A percentile compares a stretch with the other conserved stretches of the same genome.
These are phyloP conservation scores for Xylaria acuta DNA, from an alignment of 495 filamentous ascomycete genomes.

Conservation along the genomic window DNA sequence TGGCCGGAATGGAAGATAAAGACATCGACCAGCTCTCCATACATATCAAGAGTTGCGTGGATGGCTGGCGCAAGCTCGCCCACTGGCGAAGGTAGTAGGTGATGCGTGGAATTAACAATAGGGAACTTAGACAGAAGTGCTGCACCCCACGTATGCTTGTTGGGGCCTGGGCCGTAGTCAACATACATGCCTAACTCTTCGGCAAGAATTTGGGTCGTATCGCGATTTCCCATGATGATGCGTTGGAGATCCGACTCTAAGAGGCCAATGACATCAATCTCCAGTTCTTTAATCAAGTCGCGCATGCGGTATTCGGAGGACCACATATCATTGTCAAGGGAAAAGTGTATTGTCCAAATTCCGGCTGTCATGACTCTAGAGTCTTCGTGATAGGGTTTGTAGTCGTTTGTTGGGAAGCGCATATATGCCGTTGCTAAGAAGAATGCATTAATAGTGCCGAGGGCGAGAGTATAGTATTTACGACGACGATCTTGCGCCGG, in stretches of 20 bases:
- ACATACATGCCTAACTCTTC: slow-evolving; percentile 98
- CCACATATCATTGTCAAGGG: slow-evolving; percentile 99
- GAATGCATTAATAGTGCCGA: slow-evolving; percentile 76
- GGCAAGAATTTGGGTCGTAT: slow-evolving; percentile 92
- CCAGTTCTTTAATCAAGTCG: slow-evolving; percentile 88
- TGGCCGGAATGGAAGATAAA: slow-evolving; percentile 99
- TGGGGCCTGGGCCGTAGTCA: slow-evolving; percentile 95
- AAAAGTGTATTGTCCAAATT: slow-evolving; percentile 99
- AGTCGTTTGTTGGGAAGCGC: slow-evolving; percentile 94
- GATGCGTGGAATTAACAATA: slow-evolving; percentile 95
- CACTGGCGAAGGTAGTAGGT: slow-evolving; percentile 88
- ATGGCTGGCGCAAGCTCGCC: slow-evolving; percentile 97
- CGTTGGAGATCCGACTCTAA: slow-evolving; percentile 94
- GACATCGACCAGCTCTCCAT: slow-evolving; percentile 88
- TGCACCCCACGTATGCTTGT: slow-evolving; percentile 98
- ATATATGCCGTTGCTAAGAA: slow-evolving; percentile 82
- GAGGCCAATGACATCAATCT: slow-evolving; percentile 93
- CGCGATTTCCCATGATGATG: slow-evolving; percentile 99
- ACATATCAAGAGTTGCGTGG: slow-evolving; percentile 90
- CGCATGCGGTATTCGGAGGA: slow-evolving; percentile 93
- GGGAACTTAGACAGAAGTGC: slow-evolving; percentile 97
- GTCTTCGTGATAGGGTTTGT: slow-evolving; percentile 85
- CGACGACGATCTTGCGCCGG: slow-evolving; percentile 42
- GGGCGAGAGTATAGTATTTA: slow-evolving; percentile 56
- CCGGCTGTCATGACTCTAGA: slow-evolving; percentile 88